These are phyloP conservation scores for Colletotrichum sp. DNA, from an alignment of 2,329 filamentous ascomycete genomes.

Conservation along the genomic window DNA sequence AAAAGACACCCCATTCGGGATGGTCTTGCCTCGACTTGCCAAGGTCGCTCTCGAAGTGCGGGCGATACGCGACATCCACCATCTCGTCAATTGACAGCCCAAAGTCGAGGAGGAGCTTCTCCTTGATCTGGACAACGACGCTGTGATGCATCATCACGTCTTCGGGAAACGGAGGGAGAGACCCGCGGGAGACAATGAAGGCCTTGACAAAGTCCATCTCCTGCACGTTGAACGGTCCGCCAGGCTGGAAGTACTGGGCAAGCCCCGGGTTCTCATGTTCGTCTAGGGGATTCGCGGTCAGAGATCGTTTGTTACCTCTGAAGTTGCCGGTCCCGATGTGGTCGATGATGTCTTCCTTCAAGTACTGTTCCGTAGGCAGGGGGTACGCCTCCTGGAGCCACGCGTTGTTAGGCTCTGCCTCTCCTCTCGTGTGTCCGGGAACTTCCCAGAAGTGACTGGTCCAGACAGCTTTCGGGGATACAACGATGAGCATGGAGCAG, in stretches of 20 bases:
- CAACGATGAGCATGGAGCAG: conserved; percentile 14
- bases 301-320: background rate
- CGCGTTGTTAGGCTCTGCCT: background rate
- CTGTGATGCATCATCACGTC: background rate
- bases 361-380: background rate
- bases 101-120: background rate
- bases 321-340: background rate
- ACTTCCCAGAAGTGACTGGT: conserved; percentile 21
- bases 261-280: conserved; percentile 2
- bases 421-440: background rate
- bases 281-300: background rate
- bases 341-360: background rate
- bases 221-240: background rate
- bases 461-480: conserved; percentile 14
- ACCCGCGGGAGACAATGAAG: background rate
- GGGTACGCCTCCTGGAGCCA: background rate
- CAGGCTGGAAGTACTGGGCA: background rate
- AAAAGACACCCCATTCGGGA: background rate
- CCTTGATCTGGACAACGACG: background rate
- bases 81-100: background rate
- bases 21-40: background rate
- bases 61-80: background rate
- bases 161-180: background rate
- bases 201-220: conserved; percentile 7
- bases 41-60: background rate